Conservation (phyloP, 192 early-diverging fungal species). For the Mortierella alpina region DNA sequence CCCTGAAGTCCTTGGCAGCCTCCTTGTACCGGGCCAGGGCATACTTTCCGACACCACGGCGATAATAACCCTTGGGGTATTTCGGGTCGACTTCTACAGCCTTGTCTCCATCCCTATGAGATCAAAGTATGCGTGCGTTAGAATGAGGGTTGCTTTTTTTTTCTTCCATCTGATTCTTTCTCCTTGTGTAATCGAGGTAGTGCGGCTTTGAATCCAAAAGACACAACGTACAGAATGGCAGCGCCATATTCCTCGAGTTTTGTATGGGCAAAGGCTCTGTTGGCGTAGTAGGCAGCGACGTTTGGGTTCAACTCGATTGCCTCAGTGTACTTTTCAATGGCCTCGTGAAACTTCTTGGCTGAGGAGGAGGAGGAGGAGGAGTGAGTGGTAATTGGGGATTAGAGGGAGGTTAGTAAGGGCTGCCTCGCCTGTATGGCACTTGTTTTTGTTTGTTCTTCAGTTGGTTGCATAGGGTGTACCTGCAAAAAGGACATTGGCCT, state of each 20-base stretch:
- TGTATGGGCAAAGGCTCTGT: conserved; percentile 91
- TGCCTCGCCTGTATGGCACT: not conserved
- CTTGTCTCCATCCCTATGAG: conserved; percentile 79
- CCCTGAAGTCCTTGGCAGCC: conserved; percentile 77
- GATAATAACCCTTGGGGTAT: conserved; percentile 95
- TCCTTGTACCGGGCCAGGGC: conserved; percentile 89
- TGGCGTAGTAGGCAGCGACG: conserved; percentile 89
- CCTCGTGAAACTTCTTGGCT: conserved; percentile 81
- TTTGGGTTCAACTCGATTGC: conserved; percentile 89
- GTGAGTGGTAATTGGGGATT: not conserved
- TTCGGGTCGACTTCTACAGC: conserved; percentile 84
- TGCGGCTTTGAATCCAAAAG: conserved; percentile 46
- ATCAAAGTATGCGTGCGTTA: not conserved
- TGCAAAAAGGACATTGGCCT: conserved; percentile 77
- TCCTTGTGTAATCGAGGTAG: too few species aligned
- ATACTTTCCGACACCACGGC: conserved; percentile 90
- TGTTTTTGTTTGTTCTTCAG: not conserved
- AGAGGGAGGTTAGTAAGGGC: not conserved
- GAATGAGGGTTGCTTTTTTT: not conserved
- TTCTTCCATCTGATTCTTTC: too few species aligned
- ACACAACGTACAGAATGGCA: conserved; percentile 64
- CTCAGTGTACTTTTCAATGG: conserved; percentile 91
- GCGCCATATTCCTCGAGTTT: conserved; percentile 88
- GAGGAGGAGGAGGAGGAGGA: not conserved
- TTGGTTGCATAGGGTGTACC: conserved; percentile 22